Evolutionary conservation across 2,329 filamentous ascomycete genomes (phyloP).

Genomic region (Rutstroemia sp.): DNA sequence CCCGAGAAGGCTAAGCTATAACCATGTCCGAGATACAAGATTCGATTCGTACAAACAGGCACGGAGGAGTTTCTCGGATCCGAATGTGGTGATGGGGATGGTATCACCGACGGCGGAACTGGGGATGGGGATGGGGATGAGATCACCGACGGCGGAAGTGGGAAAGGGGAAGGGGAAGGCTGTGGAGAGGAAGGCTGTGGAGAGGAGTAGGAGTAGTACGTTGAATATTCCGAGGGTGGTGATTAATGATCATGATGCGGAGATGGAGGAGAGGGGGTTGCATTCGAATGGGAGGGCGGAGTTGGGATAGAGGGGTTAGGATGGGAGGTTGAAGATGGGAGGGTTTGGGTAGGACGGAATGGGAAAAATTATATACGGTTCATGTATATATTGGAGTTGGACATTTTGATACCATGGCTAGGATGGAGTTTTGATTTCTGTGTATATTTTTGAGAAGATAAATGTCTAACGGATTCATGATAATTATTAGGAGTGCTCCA

Average conservation of each 20-base stretch:
- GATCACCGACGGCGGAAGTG: too few species aligned
- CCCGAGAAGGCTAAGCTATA: conserved; percentile 12
- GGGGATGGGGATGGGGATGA: neutral
- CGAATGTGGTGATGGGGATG: neutral
- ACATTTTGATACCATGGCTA: too few species aligned
- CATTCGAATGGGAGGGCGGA: neutral
- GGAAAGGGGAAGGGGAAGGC: neutral
- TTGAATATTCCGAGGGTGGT: conserved; percentile 13
- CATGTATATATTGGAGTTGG: too few species aligned
- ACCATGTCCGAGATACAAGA: conserved; percentile 16
- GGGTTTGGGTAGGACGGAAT: neutral
- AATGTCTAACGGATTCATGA: too few species aligned
- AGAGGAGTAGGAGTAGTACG: conserved; percentile 3
- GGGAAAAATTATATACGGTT: too few species aligned
- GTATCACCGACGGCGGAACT: too few species aligned
- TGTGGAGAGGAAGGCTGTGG: too few species aligned
- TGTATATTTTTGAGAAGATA: too few species aligned
- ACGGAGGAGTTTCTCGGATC: conserved; percentile 3
- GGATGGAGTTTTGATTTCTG: too few species aligned
- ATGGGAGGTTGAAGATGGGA: neutral
- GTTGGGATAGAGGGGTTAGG: neutral
- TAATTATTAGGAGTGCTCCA: too few species aligned
- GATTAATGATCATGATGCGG: conserved; percentile 19
- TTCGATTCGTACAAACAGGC: conserved; percentile 17
- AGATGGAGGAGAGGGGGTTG: neutral